Base-by-base conservation (phyloP, 2,329 filamentous ascomycete species). In the Fusarium chuoi region DNA sequence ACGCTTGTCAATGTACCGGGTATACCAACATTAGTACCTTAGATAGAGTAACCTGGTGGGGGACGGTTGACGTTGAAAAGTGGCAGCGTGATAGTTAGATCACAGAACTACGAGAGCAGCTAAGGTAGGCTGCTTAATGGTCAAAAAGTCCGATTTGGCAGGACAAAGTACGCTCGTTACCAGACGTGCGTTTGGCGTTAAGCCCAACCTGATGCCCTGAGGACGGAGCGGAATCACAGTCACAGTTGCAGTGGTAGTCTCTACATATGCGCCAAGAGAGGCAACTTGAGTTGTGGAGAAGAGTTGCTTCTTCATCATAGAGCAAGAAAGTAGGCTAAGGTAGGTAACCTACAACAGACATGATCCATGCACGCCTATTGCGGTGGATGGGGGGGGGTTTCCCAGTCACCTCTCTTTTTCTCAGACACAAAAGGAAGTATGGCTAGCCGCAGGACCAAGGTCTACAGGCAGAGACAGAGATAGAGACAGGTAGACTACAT, bases 61-160 rank as follows among this genome's bases (percentile, higher is more conserved):
- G 60, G 28, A 4, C 17, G 24, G 38, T 41, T 24, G 55, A 30
- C 51, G 51, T 42, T 69, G 64, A 51, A 69, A 69, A 68, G 66
- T 68, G 44, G 56, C 56, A 68, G 57, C 44, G 28, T 45, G 33
- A 38, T 54, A 41, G 41, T 45, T 35, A 65, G 49, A 39, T 42
- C 45, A 52, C 33, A 46, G 33, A 54, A 41, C 44, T 49, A 52
- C 54, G 28, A 46, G 61, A 35, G 55, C 14, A 36, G 30, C 62
- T 59, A 30, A 30, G 30, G 30, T 30, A 38, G 33, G 49, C 58
- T 56, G 17, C 15, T 20, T 44, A 17, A 12, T 28, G 24, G 58
- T n/a, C 36, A 54, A 54, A 54, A 66, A 45, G 35, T n/a, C 42
- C 55, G 38, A 55, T 35, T 42, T 46, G 56, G 36, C 58, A 44